Conservation (phyloP, 2,329 filamentous ascomycete species). For the Geosmithia putterillii region DNA sequence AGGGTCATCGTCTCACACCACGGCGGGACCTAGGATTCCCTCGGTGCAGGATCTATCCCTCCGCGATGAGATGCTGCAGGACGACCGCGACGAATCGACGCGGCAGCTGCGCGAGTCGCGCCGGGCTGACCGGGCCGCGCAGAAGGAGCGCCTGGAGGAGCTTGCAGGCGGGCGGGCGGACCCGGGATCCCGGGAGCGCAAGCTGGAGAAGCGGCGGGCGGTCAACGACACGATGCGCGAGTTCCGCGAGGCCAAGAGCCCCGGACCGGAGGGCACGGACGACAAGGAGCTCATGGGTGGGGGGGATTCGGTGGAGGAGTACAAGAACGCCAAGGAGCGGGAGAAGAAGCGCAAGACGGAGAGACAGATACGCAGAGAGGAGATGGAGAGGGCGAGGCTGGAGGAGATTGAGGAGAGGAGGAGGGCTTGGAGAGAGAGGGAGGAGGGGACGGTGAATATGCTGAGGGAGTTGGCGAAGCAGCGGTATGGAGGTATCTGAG, state of each 20-base stretch:
- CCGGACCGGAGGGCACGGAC: constrained; percentile 40
- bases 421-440: constrained; percentile 57
- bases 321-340: constrained; percentile 53
- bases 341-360: constrained; percentile 70
- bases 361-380: constrained; percentile 70
- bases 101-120: constrained; percentile 48
- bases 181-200: constrained; percentile 68
- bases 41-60: constrained; percentile 61
- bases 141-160: constrained; percentile 68
- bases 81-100: constrained; percentile 37
- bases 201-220: constrained; percentile 73
- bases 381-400: constrained; percentile 59
- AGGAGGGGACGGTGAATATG: constrained; percentile 76
- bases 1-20: constrained; percentile 7
- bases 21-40: constrained; percentile 51
- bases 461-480: constrained; percentile 66
- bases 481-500: constrained; percentile 55
- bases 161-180: constrained; percentile 74
- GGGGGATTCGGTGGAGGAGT: constrained; percentile 51
- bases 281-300: constrained; percentile 72
- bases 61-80: constrained; percentile 33
- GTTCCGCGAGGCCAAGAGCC: constrained; percentile 57
- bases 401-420: constrained; percentile 74
- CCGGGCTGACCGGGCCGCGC: constrained; percentile 48
- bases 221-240: constrained; percentile 59